Conservation (phyloP, 2,329 filamentous ascomycete genomes). For the Leptographium wingfieldii region DNA sequence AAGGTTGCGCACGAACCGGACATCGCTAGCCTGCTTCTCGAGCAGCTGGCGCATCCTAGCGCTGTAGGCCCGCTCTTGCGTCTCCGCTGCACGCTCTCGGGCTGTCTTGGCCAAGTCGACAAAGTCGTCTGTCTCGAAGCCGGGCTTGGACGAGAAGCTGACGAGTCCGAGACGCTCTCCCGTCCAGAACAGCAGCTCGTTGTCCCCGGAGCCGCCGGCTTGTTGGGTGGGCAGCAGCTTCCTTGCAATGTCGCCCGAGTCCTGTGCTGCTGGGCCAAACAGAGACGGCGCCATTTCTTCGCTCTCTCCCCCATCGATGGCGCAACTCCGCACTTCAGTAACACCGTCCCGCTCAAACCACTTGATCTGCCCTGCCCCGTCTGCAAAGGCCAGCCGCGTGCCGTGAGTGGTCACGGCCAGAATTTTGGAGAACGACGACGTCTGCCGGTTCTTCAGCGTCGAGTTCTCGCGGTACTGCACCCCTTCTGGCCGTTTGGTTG, state of each 20-base stretch:
- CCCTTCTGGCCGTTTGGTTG: too few species aligned
- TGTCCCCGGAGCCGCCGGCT: conserved; percentile 23
- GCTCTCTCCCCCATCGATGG: conserved; percentile 27
- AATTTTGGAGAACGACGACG: conserved; percentile 66
- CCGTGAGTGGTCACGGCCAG: conserved; percentile 74
- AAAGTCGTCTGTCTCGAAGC: conserved; percentile 38
- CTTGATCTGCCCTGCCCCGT: conserved; percentile 71
- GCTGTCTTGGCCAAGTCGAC: conserved; percentile 30
- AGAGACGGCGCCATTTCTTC: conserved; percentile 31
- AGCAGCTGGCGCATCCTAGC: conserved; percentile 62
- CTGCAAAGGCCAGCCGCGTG: conserved; percentile 67
- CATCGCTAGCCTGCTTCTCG: conserved; percentile 66
- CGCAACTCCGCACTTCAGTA: conserved; percentile 42
- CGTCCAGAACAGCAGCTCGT: conserved; percentile 77
- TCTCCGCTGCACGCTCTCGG: conserved; percentile 36
- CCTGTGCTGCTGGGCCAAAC: conserved; percentile 34
- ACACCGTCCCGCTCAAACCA: conserved; percentile 83
- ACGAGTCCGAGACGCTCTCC: conserved; percentile 71
- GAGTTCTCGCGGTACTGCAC: conserved; percentile 27
- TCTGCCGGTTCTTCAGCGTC: conserved; percentile 67
- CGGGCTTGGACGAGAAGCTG: conserved; percentile 41
- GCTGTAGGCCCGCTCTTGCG: conserved; percentile 49
- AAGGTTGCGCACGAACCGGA: conserved; percentile 58
- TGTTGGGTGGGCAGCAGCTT: conserved; percentile 56
- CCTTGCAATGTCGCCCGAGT: conserved; percentile 60